Conservation (phyloP, 495 filamentous ascomycete species). For the Entonaema liquescens region DNA sequence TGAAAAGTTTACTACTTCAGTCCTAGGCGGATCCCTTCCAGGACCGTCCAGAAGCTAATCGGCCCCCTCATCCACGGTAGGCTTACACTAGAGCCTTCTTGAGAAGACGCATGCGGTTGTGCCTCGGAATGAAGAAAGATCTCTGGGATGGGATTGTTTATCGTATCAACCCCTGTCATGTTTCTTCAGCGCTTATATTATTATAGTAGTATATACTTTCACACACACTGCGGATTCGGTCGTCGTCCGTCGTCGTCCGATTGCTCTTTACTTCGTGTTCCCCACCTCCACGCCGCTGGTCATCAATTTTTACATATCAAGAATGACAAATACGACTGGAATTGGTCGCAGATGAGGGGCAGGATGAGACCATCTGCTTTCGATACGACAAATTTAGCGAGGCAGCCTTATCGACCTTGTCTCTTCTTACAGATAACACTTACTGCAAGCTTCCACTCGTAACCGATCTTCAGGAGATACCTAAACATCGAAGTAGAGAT, state of each 20-base stretch:
- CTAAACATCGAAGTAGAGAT: slow-evolving; percentile 28
- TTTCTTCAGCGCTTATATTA: slow-evolving; percentile 35
- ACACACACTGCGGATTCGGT: neutral
- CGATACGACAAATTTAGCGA: slow-evolving; percentile 22
- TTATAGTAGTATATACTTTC: neutral
- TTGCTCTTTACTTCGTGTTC: slow-evolving; percentile 38
- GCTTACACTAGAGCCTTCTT: slow-evolving; percentile 25
- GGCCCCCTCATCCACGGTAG: slow-evolving; percentile 22
- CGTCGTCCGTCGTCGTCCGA: slow-evolving; percentile 27
- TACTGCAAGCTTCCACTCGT: slow-evolving; percentile 13
- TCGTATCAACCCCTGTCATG: slow-evolving; percentile 27
- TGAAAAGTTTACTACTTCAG: slow-evolving; percentile 4
- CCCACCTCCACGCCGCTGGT: slow-evolving; percentile 21
- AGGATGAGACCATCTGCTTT: neutral
- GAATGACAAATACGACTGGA: slow-evolving; percentile 20
- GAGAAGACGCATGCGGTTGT: slow-evolving; percentile 30
- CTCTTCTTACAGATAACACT: slow-evolving; percentile 2
- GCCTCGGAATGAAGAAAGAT: slow-evolving; percentile 18
- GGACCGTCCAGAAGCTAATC: slow-evolving; percentile 31
- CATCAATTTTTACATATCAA: slow-evolving; percentile 10
- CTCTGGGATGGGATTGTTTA: slow-evolving; percentile 24
- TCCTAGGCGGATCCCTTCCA: slow-evolving; percentile 29
- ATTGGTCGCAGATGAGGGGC: slow-evolving; percentile 13
- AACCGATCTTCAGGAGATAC: slow-evolving; percentile 32
- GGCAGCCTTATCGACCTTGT: slow-evolving; percentile 2